These are phyloP conservation scores for Pichia pseudocactophila DNA, from an alignment of 805 yeast species.

Conservation along the genomic window DNA sequence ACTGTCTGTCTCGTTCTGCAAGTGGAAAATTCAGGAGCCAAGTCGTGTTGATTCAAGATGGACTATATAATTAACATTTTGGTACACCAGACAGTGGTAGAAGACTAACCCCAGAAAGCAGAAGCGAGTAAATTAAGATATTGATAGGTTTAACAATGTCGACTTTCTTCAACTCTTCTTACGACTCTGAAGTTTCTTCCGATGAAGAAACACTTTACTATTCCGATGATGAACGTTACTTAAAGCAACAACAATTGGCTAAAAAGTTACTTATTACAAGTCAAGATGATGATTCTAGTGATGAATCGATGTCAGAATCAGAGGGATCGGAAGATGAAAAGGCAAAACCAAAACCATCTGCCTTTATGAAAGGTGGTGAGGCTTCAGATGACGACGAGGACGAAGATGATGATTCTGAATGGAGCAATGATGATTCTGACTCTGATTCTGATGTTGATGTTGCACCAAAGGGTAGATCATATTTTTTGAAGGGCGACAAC, in stretches of 20 bases:
- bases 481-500: slow-evolving; percentile 41
- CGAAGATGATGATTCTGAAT: slow-evolving; percentile 24
- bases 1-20: background rate
- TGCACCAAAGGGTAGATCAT: slow-evolving; percentile 41
- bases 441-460: slow-evolving; percentile 38
- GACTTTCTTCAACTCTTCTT: slow-evolving; percentile 71
- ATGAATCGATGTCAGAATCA: slow-evolving; percentile 10
- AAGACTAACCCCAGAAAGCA: background rate
- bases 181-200: slow-evolving; percentile 43
- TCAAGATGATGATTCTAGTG: slow-evolving; percentile 9
- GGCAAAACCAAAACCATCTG: slow-evolving; percentile 1
- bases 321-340: slow-evolving; percentile 6
- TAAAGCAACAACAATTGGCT: slow-evolving; percentile 21
- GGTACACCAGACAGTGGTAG: background rate
- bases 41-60: too few species aligned
- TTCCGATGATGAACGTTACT: slow-evolving; percentile 48
- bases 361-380: slow-evolving; percentile 1
- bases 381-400: slow-evolving; percentile 1
- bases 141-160: slow-evolving; percentile 45
- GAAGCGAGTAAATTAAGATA: background rate
- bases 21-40: too few species aligned
- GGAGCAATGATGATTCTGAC: slow-evolving; percentile 29
- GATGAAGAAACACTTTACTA: slow-evolving; percentile 47
- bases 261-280: slow-evolving; percentile 5
- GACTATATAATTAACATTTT: too few species aligned